phyloP scores from a whole-genome alignment of 257 asterid species.

The Plantago major region DNA sequence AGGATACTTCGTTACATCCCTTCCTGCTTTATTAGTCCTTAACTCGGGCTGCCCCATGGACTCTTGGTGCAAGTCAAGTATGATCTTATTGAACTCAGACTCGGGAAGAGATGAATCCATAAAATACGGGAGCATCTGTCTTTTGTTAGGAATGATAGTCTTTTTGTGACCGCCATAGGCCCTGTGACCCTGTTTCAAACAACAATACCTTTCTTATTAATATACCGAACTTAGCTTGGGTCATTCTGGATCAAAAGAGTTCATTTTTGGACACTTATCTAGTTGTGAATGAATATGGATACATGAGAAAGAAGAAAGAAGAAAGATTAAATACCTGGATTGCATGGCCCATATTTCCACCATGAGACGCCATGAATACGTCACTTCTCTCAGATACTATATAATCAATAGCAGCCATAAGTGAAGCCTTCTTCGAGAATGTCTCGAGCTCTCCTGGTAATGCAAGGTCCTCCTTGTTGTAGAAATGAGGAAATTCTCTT shows the following conservation, averaged over 20 bases:
- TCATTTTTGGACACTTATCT: not conserved
- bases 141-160: conserved; percentile 86
- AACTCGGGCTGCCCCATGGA: conserved; percentile 85
- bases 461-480: conserved; percentile 83
- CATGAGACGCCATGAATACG: conserved; percentile 97
- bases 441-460: conserved; percentile 81
- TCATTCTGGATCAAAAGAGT: not conserved
- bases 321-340: conserved; percentile 56
- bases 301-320: conserved; percentile 1
- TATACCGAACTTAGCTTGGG: not conserved
- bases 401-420: conserved; percentile 89
- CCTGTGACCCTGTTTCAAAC: conserved; percentile 63
- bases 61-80: conserved; percentile 57
- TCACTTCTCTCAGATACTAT: conserved; percentile 79
- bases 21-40: conserved; percentile 63
- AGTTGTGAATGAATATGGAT: not conserved
- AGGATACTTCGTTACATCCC: conserved; percentile 88
- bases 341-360: conserved; percentile 97
- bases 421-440: conserved; percentile 59
- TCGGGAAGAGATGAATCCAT: conserved; percentile 65
- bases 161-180: conserved; percentile 90
- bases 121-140: conserved; percentile 76
- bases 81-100: conserved; percentile 53
- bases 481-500: conserved; percentile 62
- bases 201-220: not conserved